Base-by-base conservation (phyloP, 345 rosid genomes). In the Euphorbia pulcherrima region DNA sequence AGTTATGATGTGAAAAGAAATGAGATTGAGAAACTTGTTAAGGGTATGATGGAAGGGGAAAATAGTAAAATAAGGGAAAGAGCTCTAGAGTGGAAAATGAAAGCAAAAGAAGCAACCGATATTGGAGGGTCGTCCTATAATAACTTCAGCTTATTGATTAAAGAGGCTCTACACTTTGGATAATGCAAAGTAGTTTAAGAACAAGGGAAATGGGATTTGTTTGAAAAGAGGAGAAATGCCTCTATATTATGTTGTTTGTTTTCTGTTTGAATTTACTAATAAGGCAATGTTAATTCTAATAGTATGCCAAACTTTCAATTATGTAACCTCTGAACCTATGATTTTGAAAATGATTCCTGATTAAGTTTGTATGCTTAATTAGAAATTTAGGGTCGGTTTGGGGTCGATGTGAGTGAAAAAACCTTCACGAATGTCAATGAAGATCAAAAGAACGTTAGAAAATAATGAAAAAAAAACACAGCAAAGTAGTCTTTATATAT, bases 51-150 rank as follows among this genome's bases (percentile, higher is more conserved):
- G 70, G 61, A 28, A 44, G 75, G 80, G 14, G 66, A 33, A 0
- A 11, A 57, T 0, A 64, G 70, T 63, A 39, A 26, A 18, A 66
- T 63, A 70, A 78, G 29, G 69, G 24, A 58, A 26, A 77, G 69
- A 24, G 75, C 79, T 10, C 27, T 71, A 57, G 69, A 37, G 14
- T 80, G 81, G 79, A 77, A 69, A 65, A 66, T 37, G 65, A 77
- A 61, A 68, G 74, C 79, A 5, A 65, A 63, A 69, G 70, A 23
- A 59, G 78, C 80, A 12, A 64, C 73, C 6, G 58, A 37, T n/a
- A 11, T 20, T 16, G 75, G 77, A 18, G 83, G 83, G 26, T 62
- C 60, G 24, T 70, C 75, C 20, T 73, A 33, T 46, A 11, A 29
- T 11, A 44, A 76, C 52, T 76, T 76, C 41, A 27, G 60, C 9